Percentiles rank a stretch among this genome's conserved stretches.
Evolutionary conservation across 306 rosid species (phyloP).

Genomic region (Fragaria ananassa): DNA sequence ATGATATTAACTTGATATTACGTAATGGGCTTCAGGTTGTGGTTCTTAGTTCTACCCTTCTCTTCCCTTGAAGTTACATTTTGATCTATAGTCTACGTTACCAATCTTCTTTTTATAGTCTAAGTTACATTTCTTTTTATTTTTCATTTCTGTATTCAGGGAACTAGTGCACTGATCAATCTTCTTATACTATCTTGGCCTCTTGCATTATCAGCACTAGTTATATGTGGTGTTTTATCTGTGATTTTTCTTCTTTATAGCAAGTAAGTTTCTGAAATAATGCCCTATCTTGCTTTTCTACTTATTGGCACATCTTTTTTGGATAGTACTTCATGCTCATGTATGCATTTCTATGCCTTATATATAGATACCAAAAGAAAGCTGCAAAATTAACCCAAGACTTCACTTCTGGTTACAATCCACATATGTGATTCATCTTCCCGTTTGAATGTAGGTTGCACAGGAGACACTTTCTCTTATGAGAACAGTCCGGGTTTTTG

Average conservation of each 20-base stretch:
- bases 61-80: background rate
- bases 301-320: background rate
- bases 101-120: no score
- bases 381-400: conserved; percentile 66
- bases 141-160: no score
- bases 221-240: conserved; percentile 52
- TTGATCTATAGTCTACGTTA: no score
- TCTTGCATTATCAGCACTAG: no score
- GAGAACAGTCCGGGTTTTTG: conserved; percentile 53
- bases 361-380: conserved; percentile 59
- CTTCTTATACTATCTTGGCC: no score
- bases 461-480: conserved; percentile 58
- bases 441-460: conserved; percentile 48
- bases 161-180: no score
- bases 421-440: background rate
- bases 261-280: conserved; percentile 41
- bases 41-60: conserved; percentile 12
- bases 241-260: conserved; percentile 59
- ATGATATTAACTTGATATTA: conserved; percentile 53
- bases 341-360: background rate
- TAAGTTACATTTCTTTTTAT: no score
- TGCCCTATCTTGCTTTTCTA: background rate
- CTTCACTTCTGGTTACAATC: conserved; percentile 45
- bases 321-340: background rate
- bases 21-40: conserved; percentile 65